Conservation (phyloP, 495 filamentous ascomycete species). For the Talaromyces liani region DNA sequence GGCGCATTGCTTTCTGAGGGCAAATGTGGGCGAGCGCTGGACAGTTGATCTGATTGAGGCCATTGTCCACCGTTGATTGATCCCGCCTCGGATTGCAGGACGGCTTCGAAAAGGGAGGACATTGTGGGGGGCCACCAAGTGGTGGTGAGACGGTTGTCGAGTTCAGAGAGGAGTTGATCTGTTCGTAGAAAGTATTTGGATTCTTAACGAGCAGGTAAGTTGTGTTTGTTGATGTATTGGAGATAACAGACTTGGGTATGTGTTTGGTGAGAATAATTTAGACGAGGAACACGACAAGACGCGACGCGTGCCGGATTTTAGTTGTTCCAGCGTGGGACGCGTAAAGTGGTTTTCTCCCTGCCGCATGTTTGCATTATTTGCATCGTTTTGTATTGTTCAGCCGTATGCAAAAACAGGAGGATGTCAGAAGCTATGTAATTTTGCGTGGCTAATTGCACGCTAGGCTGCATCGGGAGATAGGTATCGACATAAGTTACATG, state of each 20-base stretch:
- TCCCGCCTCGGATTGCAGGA: constrained; percentile 43
- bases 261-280: neutral
- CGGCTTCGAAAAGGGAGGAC: constrained; percentile 47
- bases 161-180: neutral
- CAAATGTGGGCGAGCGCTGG: constrained; percentile 35
- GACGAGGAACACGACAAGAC: constrained; percentile 20
- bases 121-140: constrained; percentile 25
- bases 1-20: constrained; percentile 48
- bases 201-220: neutral
- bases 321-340: constrained; percentile 19
- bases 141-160: constrained; percentile 13
- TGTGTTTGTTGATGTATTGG: neutral
- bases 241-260: neutral
- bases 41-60: constrained; percentile 32
- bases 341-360: constrained; percentile 32
- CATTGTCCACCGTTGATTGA: constrained; percentile 29
- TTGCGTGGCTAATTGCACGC: neutral
- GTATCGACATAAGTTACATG: neutral
- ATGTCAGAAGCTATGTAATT: neutral
- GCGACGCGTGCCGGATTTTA: constrained; percentile 27
- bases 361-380: neutral
- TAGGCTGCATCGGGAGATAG: neutral
- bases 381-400: neutral
- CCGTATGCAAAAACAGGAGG: neutral
- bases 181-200: neutral